Evolutionary conservation across 768 basidiomycete species (phyloP).

Genomic region (Boletus rubescentipes): DNA sequence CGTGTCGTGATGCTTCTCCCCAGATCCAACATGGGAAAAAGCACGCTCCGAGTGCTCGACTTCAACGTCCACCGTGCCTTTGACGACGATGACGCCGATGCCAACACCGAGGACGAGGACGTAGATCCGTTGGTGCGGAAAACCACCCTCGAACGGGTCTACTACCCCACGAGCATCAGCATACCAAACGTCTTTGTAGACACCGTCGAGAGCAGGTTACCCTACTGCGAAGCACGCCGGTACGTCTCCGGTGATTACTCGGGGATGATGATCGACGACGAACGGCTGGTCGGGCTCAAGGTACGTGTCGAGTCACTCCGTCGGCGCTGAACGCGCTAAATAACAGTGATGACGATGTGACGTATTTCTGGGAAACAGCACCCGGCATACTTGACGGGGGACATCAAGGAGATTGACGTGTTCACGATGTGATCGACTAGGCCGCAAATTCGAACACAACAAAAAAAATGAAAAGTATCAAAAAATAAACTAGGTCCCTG

Average conservation of each 20-base stretch:
- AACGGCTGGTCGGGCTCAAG: slow-evolving; percentile 40
- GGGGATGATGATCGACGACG: slow-evolving; percentile 45
- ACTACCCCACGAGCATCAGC: slow-evolving; percentile 7
- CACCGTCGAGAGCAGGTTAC: slow-evolving; percentile 28
- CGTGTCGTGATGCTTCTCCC: slow-evolving; percentile 34
- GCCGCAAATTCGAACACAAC: too few relatives aligned
- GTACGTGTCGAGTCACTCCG: slow-evolving; percentile 22
- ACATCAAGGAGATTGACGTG: slow-evolving; percentile 36
- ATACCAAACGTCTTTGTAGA: slow-evolving; percentile 24
- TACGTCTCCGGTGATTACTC: slow-evolving; percentile 30
- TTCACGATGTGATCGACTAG: slow-evolving; percentile 28
- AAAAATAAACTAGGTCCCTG: too few relatives aligned
- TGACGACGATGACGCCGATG: background rate
- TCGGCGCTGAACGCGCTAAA: background rate
- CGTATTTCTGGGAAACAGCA: slow-evolving; percentile 7
- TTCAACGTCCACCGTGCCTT: slow-evolving; percentile 27
- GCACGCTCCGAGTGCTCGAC: slow-evolving; percentile 27
- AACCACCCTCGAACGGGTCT: background rate
- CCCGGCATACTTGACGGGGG: slow-evolving; percentile 28
- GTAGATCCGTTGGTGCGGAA: background rate
- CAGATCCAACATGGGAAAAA: slow-evolving; percentile 3
- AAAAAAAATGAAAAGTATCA: too few relatives aligned
- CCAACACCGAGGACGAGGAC: background rate
- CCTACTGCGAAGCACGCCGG: slow-evolving; percentile 31
- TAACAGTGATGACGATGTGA: background rate